phyloP scores from a whole-genome alignment of 1,139 yeast species.

The Lizanozyma gosingica region DNA sequence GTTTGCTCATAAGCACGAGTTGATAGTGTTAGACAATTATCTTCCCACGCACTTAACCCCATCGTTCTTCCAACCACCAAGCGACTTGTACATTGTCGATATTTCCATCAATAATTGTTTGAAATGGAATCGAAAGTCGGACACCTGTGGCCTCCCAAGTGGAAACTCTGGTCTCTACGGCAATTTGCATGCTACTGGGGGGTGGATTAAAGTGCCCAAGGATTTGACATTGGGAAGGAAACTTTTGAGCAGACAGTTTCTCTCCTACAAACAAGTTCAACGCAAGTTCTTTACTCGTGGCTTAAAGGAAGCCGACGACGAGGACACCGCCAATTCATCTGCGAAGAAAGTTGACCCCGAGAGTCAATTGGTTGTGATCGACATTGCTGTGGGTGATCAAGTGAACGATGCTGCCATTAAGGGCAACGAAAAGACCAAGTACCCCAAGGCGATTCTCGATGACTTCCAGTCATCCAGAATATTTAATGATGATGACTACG shows the following conservation, averaged over 20 bases:
- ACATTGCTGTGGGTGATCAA: conserved; percentile 27
- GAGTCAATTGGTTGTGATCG: conserved; percentile 21
- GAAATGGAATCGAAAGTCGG: conserved; percentile 15
- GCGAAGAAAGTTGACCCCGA: conserved; percentile 8
- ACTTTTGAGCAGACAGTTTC: conserved; percentile 22
- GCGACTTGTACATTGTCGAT: conserved; percentile 30
- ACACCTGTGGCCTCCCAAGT: conserved; percentile 26
- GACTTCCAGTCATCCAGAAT: conserved; percentile 10
- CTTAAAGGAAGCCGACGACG: conserved; percentile 1
- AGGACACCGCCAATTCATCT: conserved; percentile 1
- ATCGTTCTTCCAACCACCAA: conserved; percentile 31
- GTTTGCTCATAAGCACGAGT: conserved; percentile 24
- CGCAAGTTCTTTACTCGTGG: conserved; percentile 12
- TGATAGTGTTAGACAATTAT: conserved; percentile 20
- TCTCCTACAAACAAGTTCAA: conserved; percentile 25
- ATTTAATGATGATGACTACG: neutral
- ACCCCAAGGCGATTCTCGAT: conserved; percentile 23
- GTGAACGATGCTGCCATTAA: conserved; percentile 18
- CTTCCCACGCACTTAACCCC: conserved; percentile 26
- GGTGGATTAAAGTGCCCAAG: conserved; percentile 30
- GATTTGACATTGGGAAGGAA: conserved; percentile 29
- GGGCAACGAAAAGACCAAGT: conserved; percentile 22
- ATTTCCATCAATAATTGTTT: conserved; percentile 24
- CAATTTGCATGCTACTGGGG: conserved; percentile 18
- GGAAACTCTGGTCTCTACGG: conserved; percentile 22